Evolutionary conservation across 2,329 filamentous ascomycete genomes (phyloP).

Genomic region (Cladosporium oxysporum): DNA sequence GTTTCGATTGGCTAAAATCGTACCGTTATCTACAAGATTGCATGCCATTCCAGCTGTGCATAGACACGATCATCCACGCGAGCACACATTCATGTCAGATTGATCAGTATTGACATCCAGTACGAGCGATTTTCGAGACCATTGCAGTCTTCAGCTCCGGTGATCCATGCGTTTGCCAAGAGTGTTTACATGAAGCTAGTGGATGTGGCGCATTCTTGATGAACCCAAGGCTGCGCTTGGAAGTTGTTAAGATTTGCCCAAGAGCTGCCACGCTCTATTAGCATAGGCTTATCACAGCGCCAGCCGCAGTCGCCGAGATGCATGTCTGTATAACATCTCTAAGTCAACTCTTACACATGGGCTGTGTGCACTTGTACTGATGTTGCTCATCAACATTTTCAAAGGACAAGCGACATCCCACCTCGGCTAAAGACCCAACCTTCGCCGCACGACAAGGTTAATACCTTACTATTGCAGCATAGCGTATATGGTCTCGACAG

Average conservation of each 20-base stretch:
- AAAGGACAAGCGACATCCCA: not conserved
- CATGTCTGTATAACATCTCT: not conserved
- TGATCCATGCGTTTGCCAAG: not conserved
- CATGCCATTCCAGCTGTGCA: not conserved
- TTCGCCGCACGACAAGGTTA: not conserved
- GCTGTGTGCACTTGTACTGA: not conserved
- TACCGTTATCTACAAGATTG: slow-evolving; percentile 8
- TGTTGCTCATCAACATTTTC: not conserved
- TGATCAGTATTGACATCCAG: not conserved
- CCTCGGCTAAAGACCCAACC: not conserved
- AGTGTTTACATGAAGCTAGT: not conserved
- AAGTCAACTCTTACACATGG: not conserved
- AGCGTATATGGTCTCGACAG: not conserved
- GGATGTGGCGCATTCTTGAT: not conserved
- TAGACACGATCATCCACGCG: not conserved
- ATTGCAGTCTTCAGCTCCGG: not conserved
- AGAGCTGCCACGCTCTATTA: slow-evolving; percentile 9
- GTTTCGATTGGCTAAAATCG: not conserved
- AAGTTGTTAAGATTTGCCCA: slow-evolving; percentile 6
- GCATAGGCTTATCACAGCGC: slow-evolving; percentile 7
- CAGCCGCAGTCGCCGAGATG: not conserved
- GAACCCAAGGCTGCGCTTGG: slow-evolving; percentile 12
- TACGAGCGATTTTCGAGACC: slow-evolving; percentile 1
- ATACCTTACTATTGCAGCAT: slow-evolving; percentile 18
- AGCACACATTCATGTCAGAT: not conserved